Evolutionary conservation across 1,284 basidiomycete species (phyloP), one percentile per base, ranked within the genome.

Genomic region (Rhodotorula glutinis): DNA sequence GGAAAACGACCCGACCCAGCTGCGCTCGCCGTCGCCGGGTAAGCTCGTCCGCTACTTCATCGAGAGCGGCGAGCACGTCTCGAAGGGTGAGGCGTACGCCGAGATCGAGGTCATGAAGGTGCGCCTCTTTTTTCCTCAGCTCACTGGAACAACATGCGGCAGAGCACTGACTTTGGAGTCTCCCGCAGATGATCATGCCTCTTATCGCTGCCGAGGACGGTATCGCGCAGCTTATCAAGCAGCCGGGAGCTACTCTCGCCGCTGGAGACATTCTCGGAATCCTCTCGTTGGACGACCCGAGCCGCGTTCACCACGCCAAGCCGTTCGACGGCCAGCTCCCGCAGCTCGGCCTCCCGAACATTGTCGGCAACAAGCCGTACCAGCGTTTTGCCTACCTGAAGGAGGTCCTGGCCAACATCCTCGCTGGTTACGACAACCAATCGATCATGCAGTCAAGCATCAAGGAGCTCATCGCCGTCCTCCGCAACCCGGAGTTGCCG

Each of bases 241-340:
- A 98, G 78, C 91, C 95, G 60, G 96, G 96, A 75, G 90, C 95
- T 76, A 92, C 92, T 73, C 86, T 99, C 66, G 90, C 92, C 75
- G 91, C 94, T n/a, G 96, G 96, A 57, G 96, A 98, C 79, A 93
- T 98, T 71, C 87, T 99, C 69, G 96, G 96, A 82, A 95, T 98
- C 78, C 85, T 98, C 60, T 92, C 92, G 23, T 87, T 98, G 65
- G 96, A 98, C 78, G 95, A 98, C 79, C 96, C 96, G 46, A 86
- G 88, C 74, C 92, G 93, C 72, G 96, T 98, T 76, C 96, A 92
- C 80, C 95, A 98, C 76, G 96, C 96, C 69, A 97, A 94, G 81
- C 95, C 95, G 1, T 98, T 98, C 79, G 92, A 94, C 76, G 93
- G 93, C 60, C 88, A 93, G 62, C 86, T 98, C 38, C 91, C 93